These are phyloP conservation scores for Dicorynia guianensis DNA, from an alignment of 306 rosid genomes.

Conservation along the genomic window DNA sequence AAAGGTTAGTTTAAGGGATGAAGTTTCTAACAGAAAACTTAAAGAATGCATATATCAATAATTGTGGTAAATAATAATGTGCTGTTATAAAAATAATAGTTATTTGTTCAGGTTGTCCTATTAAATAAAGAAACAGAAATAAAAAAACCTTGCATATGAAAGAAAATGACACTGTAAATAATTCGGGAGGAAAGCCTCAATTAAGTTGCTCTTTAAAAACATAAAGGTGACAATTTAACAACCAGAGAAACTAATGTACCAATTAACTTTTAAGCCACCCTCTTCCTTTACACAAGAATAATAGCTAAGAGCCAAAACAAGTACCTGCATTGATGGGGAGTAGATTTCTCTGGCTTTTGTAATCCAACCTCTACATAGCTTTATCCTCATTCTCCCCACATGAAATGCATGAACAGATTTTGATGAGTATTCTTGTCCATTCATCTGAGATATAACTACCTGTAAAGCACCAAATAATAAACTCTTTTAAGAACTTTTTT, in stretches of 20 bases:
- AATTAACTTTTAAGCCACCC: neutral
- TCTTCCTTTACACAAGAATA: constrained; percentile 6
- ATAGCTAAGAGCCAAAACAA: constrained; percentile 14
- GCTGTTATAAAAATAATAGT: neutral
- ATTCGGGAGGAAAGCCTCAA: neutral
- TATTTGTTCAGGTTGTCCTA: constrained; percentile 22
- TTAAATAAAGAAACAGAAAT: neutral
- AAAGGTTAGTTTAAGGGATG: constrained; percentile 36
- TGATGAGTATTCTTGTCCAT: constrained; percentile 86
- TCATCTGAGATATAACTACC: constrained; percentile 90
- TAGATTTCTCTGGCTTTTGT: constrained; percentile 95
- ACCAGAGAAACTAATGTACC: neutral
- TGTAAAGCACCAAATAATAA: constrained; percentile 42
- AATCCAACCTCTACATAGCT: constrained; percentile 95
- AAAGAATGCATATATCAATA: neutral
- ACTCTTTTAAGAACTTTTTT: constrained; percentile 19
- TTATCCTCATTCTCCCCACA: constrained; percentile 95
- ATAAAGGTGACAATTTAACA: neutral
- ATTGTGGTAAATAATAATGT: neutral
- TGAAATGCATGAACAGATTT: constrained; percentile 85
- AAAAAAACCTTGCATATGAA: neutral
- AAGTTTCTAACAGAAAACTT: constrained; percentile 21
- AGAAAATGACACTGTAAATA: neutral
- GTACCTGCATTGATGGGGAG: constrained; percentile 90
- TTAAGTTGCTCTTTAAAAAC: neutral